These are phyloP conservation scores for Geotrichum aggregatum DNA, from an alignment of 1,139 yeast species.

Conservation along the genomic window DNA sequence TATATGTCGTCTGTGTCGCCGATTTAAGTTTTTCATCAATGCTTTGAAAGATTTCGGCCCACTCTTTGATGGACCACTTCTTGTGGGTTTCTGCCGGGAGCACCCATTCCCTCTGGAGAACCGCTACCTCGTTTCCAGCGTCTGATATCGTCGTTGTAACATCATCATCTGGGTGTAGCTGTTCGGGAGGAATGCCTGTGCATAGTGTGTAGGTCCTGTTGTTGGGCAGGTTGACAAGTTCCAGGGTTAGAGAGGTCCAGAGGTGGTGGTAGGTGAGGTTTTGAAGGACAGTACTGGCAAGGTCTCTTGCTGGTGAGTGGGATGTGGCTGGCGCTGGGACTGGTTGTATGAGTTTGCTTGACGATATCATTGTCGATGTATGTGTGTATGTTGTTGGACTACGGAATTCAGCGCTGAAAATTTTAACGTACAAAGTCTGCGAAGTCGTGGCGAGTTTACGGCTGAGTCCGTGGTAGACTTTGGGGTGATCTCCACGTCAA, in stretches of 20 bases:
- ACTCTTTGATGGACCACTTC: slow-evolving; percentile 36
- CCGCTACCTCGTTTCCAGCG: background rate
- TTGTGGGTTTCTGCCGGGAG: slow-evolving; percentile 18
- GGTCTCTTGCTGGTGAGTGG: too few species aligned
- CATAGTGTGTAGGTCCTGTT: slow-evolving; percentile 9
- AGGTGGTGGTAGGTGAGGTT: slow-evolving; percentile 18
- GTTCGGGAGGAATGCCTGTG: slow-evolving; percentile 19
- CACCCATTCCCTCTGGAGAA: slow-evolving; percentile 17
- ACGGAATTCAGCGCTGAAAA: too few species aligned
- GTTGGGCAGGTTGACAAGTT: slow-evolving; percentile 1
- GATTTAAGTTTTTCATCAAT: slow-evolving; percentile 22
- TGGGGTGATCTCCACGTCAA: too few species aligned
- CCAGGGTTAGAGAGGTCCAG: slow-evolving; percentile 11
- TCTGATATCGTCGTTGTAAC: too few species aligned
- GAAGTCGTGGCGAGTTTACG: too few species aligned
- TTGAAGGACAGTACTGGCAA: slow-evolving; percentile 14
- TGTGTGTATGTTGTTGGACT: too few species aligned
- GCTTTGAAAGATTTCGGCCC: slow-evolving; percentile 34
- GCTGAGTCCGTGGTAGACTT: too few species aligned
- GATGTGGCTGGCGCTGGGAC: too few species aligned
- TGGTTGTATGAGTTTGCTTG: too few species aligned
- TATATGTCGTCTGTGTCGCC: too few species aligned
- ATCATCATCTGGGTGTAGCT: slow-evolving; percentile 19
- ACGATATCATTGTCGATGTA: too few species aligned
- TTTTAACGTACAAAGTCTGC: too few species aligned